phyloP scores from a whole-genome alignment of 2,329 filamentous ascomycete genomes.

The Ascochyta lentis region DNA sequence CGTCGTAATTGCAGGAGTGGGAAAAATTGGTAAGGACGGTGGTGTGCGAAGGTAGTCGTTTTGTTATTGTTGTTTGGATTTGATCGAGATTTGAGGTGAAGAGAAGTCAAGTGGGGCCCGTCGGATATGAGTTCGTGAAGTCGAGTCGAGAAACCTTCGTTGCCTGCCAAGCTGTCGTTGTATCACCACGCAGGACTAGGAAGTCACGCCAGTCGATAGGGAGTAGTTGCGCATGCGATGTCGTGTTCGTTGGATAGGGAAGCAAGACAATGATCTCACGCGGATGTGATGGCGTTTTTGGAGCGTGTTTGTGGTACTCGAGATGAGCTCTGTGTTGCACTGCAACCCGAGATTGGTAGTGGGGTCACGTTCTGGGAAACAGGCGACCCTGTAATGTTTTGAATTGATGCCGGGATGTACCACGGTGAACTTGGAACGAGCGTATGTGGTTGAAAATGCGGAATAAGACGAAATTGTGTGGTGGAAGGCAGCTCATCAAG shows the following conservation, averaged over 20 bases:
- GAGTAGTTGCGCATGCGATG: slow-evolving; percentile 1
- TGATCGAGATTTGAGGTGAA: not conserved
- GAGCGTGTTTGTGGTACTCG: slow-evolving; percentile 16
- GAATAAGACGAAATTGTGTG: not conserved
- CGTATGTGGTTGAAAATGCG: slow-evolving; percentile 2
- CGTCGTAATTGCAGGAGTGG: not conserved
- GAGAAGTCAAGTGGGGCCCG: slow-evolving; percentile 12
- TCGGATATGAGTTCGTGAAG: slow-evolving; percentile 9
- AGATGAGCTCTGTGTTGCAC: slow-evolving; percentile 22
- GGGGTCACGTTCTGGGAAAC: slow-evolving; percentile 18
- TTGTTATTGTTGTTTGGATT: not conserved
- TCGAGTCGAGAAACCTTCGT: not conserved
- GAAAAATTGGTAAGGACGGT: not conserved
- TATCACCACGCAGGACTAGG: slow-evolving; percentile 7
- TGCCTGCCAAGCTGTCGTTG: slow-evolving; percentile 11
- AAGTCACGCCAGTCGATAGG: slow-evolving; percentile 1
- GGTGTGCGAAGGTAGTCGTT: not conserved
- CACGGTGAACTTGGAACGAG: slow-evolving; percentile 5
- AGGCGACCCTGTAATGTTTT: slow-evolving; percentile 16
- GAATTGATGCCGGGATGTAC: slow-evolving; percentile 17
- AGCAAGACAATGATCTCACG: not conserved
- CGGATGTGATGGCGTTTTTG: slow-evolving; percentile 4
- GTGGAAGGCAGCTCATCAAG: slow-evolving; percentile 28
- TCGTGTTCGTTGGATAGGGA: slow-evolving; percentile 6
- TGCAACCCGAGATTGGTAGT: slow-evolving; percentile 26